Evolutionary conservation across 305 asterid genomes (phyloP).

Genomic region (Fraxinus paxiana): DNA sequence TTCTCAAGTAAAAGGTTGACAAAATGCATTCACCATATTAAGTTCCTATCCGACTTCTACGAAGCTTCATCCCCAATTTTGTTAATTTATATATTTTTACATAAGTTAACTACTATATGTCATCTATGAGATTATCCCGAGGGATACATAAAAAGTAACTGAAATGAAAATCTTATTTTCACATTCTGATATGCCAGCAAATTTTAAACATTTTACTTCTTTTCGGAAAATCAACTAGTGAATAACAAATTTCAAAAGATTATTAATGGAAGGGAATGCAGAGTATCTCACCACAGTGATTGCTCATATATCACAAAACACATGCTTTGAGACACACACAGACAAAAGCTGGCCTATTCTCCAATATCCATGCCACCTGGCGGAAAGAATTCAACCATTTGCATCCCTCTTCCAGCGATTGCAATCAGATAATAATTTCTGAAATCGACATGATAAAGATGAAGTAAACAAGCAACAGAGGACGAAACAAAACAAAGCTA

Average conservation of each 20-base stretch:
- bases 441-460: constrained; percentile 21
- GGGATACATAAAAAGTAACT: neutral
- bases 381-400: constrained; percentile 64
- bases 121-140: neutral
- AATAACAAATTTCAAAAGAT: neutral
- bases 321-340: neutral
- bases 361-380: constrained; percentile 12
- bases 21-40: neutral
- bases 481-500: neutral
- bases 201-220: neutral
- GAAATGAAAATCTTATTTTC: neutral
- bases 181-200: neutral
- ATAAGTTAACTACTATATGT: neutral
- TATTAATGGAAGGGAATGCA: neutral
- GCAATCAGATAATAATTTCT: constrained; percentile 76
- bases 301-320: neutral
- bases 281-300: neutral
- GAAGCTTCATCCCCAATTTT: neutral
- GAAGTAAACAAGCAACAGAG: neutral
- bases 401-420: constrained; percentile 98
- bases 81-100: neutral
- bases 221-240: neutral
- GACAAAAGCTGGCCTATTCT: constrained; percentile 4
- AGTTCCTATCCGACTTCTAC: neutral
- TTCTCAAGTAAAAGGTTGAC: neutral